Conservation (phyloP, 257 asterid genomes). For the Schizonepeta tenuifolia region DNA sequence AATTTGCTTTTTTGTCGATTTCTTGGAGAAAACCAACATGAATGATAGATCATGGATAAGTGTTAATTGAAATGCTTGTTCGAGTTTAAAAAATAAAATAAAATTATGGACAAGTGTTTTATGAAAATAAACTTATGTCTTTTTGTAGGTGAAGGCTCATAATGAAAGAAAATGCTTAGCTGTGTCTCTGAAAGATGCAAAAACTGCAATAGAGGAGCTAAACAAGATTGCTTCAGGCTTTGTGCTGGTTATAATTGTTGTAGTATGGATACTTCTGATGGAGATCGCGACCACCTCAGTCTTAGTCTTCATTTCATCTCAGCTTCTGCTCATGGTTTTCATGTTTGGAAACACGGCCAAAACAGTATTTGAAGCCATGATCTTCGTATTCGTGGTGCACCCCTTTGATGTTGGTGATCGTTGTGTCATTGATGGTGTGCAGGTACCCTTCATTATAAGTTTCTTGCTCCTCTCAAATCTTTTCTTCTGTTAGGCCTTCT, state of each 20-base stretch:
- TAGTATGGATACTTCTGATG: conserved; percentile 64
- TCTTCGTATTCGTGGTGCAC: conserved; percentile 58
- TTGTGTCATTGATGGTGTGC: conserved; percentile 62
- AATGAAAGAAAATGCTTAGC: conserved; percentile 64
- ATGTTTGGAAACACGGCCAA: conserved; percentile 59
- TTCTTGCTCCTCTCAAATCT: background rate
- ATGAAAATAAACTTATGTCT: background rate
- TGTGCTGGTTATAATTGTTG: conserved; percentile 42
- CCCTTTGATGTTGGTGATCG: conserved; percentile 78
- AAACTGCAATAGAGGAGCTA: conserved; percentile 69
- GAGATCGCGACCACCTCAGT: conserved; percentile 52
- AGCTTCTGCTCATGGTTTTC: conserved; percentile 54
- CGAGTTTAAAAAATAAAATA: too few relatives aligned
- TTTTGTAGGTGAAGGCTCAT: conserved; percentile 51
- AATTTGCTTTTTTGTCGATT: too few relatives aligned
- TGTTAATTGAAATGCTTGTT: too few relatives aligned
- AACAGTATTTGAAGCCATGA: conserved; percentile 55
- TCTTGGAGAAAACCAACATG: background rate
- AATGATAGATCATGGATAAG: background rate
- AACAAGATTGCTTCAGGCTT: conserved; percentile 57
- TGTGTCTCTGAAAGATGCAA: conserved; percentile 56
- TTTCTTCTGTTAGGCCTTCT: background rate
- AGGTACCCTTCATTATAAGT: conserved; percentile 33
- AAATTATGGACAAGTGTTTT: background rate
- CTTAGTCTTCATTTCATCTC: conserved; percentile 60